Percentiles rank a stretch among this genome's conserved stretches.
Evolutionary conservation across 768 basidiomycete species (phyloP).

Genomic region (Collybiopsis confluens): DNA sequence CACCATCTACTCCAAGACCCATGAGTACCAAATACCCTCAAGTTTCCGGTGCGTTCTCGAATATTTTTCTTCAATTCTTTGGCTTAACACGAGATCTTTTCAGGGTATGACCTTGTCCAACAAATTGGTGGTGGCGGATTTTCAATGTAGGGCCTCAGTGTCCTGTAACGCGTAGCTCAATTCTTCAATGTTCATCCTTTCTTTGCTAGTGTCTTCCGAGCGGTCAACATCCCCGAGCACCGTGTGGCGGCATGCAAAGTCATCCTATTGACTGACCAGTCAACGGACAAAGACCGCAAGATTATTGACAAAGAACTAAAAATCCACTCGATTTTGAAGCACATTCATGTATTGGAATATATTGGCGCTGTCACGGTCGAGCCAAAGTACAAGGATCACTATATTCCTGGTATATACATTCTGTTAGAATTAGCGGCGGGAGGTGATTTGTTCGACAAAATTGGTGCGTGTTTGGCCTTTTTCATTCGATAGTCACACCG

Average conservation of each 20-base stretch:
- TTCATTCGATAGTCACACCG: neutral
- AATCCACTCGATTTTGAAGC: constrained; percentile 77
- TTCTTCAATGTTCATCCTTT: neutral
- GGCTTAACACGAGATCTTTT: neutral
- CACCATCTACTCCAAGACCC: neutral
- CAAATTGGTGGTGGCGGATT: constrained; percentile 88
- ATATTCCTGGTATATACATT: constrained; percentile 86
- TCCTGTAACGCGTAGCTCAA: neutral
- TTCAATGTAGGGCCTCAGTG: constrained; percentile 55
- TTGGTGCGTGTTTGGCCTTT: constrained; percentile 53
- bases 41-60: neutral
- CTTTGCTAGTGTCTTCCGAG: constrained; percentile 69
- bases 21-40: neutral
- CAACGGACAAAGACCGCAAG: constrained; percentile 70
- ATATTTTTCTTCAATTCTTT: neutral
- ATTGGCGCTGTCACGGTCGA: constrained; percentile 76
- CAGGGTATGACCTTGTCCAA: constrained; percentile 68
- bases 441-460: constrained; percentile 98
- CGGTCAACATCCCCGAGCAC: constrained; percentile 62
- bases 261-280: constrained; percentile 57
- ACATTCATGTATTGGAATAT: constrained; percentile 80
- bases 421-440: constrained; percentile 88
- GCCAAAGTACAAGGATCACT: constrained; percentile 47
- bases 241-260: constrained; percentile 87
- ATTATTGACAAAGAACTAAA: constrained; percentile 88